These are phyloP conservation scores for Trichomonas tenax DNA, from an alignment of 208 protist species.

Conservation along the genomic window DNA sequence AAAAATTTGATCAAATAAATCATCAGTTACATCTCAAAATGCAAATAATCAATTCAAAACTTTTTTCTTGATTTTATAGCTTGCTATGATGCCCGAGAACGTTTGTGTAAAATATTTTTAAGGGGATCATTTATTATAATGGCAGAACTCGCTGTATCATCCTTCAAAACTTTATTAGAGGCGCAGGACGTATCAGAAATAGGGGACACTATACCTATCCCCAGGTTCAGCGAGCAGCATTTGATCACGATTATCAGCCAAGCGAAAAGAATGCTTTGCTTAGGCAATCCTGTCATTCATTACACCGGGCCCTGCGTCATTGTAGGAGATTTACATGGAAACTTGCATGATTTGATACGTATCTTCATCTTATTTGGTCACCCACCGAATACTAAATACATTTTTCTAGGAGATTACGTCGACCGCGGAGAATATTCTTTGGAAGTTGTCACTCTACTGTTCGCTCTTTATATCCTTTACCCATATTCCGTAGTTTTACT, in stretches of 20 bases:
- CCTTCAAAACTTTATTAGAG: neutral
- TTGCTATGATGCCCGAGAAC: no score
- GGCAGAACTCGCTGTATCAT: neutral
- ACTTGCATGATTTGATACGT: slow-evolving; percentile 58
- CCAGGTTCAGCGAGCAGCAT: neutral
- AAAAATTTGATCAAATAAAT: no score
- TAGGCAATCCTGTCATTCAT: neutral
- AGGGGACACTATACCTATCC: neutral
- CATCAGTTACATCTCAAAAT: no score
- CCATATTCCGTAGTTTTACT: slow-evolving; percentile 77
- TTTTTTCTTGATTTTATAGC: no score
- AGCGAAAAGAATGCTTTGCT: neutral
- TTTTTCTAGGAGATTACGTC: slow-evolving; percentile 67
- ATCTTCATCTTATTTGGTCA: slow-evolving; percentile 55
- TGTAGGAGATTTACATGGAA: neutral
- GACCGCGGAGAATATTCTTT: slow-evolving; percentile 39
- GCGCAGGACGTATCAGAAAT: neutral
- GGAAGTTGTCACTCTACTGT: slow-evolving; percentile 68
- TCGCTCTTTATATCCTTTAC: slow-evolving; percentile 70
- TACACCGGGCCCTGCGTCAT: neutral
- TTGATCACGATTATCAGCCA: neutral
- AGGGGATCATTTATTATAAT: neutral
- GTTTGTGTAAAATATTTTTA: no score
- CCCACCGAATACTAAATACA: slow-evolving; percentile 83
- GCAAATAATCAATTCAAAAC: no score